Evolutionary conservation across 2,329 filamentous ascomycete genomes (phyloP).

Genomic region (Mycosphaerella sp.): DNA sequence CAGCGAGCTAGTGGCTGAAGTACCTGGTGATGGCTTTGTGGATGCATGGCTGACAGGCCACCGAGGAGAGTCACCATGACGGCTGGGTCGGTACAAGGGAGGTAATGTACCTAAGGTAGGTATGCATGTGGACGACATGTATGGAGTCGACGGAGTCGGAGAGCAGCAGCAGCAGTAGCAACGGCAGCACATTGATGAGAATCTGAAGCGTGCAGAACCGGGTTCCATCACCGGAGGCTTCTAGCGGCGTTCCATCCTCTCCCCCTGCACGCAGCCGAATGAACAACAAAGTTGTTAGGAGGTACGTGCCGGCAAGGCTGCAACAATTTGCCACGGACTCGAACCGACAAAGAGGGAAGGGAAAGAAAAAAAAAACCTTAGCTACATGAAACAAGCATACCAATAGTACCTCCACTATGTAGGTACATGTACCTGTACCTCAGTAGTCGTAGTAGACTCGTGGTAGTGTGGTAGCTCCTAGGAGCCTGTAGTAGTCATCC

Average conservation of each 20-base stretch:
- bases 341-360: neutral
- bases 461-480: too few relatives aligned
- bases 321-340: conserved; percentile 17
- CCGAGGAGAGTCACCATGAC: neutral
- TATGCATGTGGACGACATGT: too few relatives aligned
- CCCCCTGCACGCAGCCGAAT: conserved; percentile 16
- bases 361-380: neutral
- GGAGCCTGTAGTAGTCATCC: too few relatives aligned
- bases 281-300: neutral
- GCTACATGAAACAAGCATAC: neutral
- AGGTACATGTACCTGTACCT: too few relatives aligned
- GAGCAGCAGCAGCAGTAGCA: too few relatives aligned
- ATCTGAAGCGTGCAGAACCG: neutral
- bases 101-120: too few relatives aligned
- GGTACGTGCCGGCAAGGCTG: conserved; percentile 3
- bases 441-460: too few relatives aligned
- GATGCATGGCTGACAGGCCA: neutral
- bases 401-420: neutral
- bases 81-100: neutral
- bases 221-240: conserved; percentile 2
- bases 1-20: neutral
- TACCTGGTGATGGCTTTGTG: neutral
- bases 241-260: conserved; percentile 11
- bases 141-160: too few relatives aligned
- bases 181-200: neutral